Evolutionary conservation across 768 basidiomycete species (phyloP).

Genomic region (Lyophyllum shimeji): DNA sequence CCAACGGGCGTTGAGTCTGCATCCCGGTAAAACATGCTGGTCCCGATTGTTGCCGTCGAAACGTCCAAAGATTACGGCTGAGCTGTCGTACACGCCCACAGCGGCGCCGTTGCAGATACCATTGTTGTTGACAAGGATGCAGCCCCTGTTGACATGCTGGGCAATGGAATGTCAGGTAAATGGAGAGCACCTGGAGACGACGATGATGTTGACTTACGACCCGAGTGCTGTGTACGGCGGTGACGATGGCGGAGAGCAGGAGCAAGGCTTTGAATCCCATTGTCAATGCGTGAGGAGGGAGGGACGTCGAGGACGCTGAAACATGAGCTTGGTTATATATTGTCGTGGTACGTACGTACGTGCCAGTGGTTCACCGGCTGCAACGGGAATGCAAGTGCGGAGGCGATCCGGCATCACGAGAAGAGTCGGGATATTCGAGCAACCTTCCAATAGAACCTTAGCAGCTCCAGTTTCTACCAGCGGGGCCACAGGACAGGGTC

Average conservation of each 20-base stretch:
- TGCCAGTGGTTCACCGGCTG: no score
- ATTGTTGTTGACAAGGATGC: neutral
- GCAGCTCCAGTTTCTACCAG: no score
- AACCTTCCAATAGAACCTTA: no score
- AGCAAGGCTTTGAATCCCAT: neutral
- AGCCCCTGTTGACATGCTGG: neutral
- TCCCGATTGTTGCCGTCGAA: neutral
- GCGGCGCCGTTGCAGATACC: neutral
- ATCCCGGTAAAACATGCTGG: neutral
- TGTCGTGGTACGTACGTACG: no score
- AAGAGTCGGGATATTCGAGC: no score
- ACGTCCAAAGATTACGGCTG: neutral
- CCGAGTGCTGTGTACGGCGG: neutral
- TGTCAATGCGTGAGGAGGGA: neutral
- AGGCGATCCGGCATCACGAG: no score
- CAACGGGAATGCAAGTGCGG: no score
- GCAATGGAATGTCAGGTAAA: neutral
- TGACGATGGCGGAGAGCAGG: neutral
- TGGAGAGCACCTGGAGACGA: neutral
- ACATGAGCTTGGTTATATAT: no score
- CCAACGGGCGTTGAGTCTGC: neutral
- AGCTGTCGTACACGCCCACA: neutral
- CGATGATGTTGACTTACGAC: neutral
- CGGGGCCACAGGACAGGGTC: no score
- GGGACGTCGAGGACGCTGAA: no score